A percentile compares a stretch with the other conserved stretches of the same genome.
Conservation (phyloP, 176 grass and related monocot genomes). For the Calamus simplicifolius region DNA sequence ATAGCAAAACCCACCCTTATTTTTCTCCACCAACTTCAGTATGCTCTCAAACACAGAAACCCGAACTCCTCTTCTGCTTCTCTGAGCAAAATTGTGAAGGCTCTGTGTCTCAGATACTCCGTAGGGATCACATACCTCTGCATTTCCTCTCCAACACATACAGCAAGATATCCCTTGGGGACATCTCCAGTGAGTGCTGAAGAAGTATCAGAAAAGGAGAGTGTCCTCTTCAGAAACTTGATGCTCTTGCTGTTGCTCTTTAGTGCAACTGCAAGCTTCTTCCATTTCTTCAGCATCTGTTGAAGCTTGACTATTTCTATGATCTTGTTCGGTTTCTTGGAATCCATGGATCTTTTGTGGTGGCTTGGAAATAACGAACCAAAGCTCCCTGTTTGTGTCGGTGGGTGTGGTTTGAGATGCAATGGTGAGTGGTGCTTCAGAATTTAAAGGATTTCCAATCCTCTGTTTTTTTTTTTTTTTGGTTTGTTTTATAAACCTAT, state of each 20-base stretch:
- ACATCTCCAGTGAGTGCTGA: constrained; percentile 10
- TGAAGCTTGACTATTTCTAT: constrained; percentile 83
- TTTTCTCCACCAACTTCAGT: constrained; percentile 45
- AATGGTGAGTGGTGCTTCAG: no score
- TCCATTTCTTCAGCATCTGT: constrained; percentile 95
- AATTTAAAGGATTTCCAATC: no score
- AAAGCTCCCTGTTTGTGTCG: no score
- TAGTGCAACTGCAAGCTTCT: constrained; percentile 70
- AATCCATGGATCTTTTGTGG: constrained; percentile 25
- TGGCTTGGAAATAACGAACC: no score
- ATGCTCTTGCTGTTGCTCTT: constrained; percentile 74
- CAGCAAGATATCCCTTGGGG: constrained; percentile 55
- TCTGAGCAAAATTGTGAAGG: constrained; percentile 46
- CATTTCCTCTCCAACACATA: constrained; percentile 47
- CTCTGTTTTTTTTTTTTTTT: no score
- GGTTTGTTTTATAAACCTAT: no score
- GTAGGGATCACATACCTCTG: constrained; percentile 70
- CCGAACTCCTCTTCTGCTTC: constrained; percentile 85
- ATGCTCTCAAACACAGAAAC: constrained; percentile 42
- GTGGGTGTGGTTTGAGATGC: no score
- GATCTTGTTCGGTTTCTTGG: constrained; percentile 90
- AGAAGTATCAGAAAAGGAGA: constrained; percentile 56
- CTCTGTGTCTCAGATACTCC: constrained; percentile 49
- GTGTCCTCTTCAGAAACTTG: constrained; percentile 84
- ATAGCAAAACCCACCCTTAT: constrained; percentile 39